These are phyloP conservation scores for Ogataea minuta DNA, from an alignment of 805 yeast genomes.

Conservation along the genomic window DNA sequence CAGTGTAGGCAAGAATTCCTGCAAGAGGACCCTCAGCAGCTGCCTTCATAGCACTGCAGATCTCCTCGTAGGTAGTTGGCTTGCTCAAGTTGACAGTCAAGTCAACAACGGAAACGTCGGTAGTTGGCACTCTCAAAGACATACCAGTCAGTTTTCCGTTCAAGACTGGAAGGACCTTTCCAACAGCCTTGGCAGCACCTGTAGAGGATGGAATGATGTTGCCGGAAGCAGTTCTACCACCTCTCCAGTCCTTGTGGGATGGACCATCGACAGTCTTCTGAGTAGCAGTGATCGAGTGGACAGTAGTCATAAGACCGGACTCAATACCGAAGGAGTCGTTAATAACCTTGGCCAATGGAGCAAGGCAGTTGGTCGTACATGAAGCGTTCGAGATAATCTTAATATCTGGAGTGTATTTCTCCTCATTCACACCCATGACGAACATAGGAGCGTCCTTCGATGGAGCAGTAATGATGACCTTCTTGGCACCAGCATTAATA, in stretches of 20 bases:
- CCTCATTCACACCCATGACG: constrained; percentile 87
- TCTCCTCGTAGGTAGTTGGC: constrained; percentile 78
- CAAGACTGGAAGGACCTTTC: constrained; percentile 88
- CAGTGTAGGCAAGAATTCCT: constrained; percentile 88
- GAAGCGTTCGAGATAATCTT: constrained; percentile 87
- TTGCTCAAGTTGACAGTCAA: constrained; percentile 80
- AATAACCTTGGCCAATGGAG: constrained; percentile 89
- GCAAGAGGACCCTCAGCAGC: constrained; percentile 75
- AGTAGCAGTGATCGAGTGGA: constrained; percentile 94
- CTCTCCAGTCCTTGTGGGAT: constrained; percentile 98
- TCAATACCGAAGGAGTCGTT: constrained; percentile 84
- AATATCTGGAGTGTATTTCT: constrained; percentile 71
- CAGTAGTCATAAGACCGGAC: constrained; percentile 94
- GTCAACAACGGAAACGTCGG: constrained; percentile 91
- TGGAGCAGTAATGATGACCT: constrained; percentile 93
- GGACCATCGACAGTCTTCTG: constrained; percentile 97
- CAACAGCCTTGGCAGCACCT: constrained; percentile 98
- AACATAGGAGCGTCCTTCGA: constrained; percentile 94
- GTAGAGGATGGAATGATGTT: constrained; percentile 95
- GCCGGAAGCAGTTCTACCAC: constrained; percentile 95
- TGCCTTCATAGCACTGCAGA: constrained; percentile 70
- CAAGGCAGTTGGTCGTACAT: constrained; percentile 94
- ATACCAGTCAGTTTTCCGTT: constrained; percentile 94
- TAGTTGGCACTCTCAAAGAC: constrained; percentile 92
- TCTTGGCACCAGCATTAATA: constrained; percentile 89